Percentiles rank a stretch among this genome's conserved stretches.
phyloP scores from a whole-genome alignment of 2,329 filamentous ascomycete species.

The Alternaria atra region DNA sequence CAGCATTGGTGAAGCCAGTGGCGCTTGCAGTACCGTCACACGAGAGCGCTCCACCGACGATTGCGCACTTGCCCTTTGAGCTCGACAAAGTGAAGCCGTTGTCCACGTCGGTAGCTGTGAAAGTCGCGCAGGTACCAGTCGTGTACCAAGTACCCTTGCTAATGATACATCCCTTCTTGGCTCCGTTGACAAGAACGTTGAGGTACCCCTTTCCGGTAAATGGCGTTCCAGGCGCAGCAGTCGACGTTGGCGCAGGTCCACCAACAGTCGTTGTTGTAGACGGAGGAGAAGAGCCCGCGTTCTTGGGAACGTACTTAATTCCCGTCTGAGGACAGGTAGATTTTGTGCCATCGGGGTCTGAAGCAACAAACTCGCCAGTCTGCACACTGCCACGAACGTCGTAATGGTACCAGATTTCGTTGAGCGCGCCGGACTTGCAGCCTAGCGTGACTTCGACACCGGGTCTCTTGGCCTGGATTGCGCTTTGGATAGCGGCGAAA shows the following conservation, averaged over 20 bases:
- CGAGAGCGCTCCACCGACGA: slow-evolving; percentile 62
- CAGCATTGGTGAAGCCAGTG: slow-evolving; percentile 53
- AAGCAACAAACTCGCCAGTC: slow-evolving; percentile 67
- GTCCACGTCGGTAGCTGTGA: slow-evolving; percentile 59
- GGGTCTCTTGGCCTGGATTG: slow-evolving; percentile 63
- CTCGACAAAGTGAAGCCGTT: slow-evolving; percentile 44
- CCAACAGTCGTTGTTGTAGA: slow-evolving; percentile 40
- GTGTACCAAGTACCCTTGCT: slow-evolving; percentile 73
- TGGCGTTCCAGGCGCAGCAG: slow-evolving; percentile 50
- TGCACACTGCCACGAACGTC: slow-evolving; percentile 68
- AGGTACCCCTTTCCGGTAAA: slow-evolving; percentile 69
- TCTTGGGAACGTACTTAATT: slow-evolving; percentile 73
- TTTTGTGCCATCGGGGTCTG: slow-evolving; percentile 65
- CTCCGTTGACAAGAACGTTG: slow-evolving; percentile 62
- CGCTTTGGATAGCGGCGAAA: slow-evolving; percentile 65
- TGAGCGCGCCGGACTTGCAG: slow-evolving; percentile 59
- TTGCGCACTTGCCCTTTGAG: slow-evolving; percentile 59
- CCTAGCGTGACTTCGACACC: slow-evolving; percentile 68
- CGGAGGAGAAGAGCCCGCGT: slow-evolving; percentile 36
- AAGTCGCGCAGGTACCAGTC: slow-evolving; percentile 72
- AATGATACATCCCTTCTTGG: slow-evolving; percentile 72
- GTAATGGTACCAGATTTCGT: slow-evolving; percentile 71
- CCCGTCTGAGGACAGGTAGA: slow-evolving; percentile 70
- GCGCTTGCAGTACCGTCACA: slow-evolving; percentile 62
- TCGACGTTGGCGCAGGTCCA: slow-evolving; percentile 40